phyloP scores from a whole-genome alignment of 306 rosid genomes.

The Quillaja saponaria region DNA sequence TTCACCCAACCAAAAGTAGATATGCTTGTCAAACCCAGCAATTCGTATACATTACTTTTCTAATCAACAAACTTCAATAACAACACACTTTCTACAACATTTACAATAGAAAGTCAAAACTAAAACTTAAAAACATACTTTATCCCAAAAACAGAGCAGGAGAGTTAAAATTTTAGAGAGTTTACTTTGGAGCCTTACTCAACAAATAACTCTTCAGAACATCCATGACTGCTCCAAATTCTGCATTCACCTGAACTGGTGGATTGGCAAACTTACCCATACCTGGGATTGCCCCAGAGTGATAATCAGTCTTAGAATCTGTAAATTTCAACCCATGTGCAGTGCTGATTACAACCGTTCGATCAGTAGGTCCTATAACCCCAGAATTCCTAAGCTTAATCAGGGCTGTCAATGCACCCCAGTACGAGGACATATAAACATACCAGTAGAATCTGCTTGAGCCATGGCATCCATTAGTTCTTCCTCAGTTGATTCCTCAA shows the following conservation, averaged over 20 bases:
- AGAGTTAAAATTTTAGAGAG: not conserved
- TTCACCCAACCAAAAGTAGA: too few species aligned
- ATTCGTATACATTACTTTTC: too few species aligned
- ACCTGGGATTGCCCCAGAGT: conserved; percentile 44
- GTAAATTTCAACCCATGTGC: conserved; percentile 87
- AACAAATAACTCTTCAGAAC: conserved; percentile 44
- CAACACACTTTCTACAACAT: not conserved
- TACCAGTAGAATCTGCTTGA: conserved; percentile 75
- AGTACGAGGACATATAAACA: conserved; percentile 85
- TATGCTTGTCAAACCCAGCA: too few species aligned
- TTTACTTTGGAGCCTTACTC: conserved; percentile 32
- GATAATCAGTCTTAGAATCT: conserved; percentile 55
- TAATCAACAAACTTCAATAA: too few species aligned
- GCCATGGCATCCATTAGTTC: conserved; percentile 88
- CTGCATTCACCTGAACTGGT: conserved; percentile 47
- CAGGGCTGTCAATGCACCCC: conserved; percentile 82
- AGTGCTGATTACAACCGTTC: conserved; percentile 81
- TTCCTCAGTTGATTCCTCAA: conserved; percentile 78
- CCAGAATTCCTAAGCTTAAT: conserved; percentile 66
- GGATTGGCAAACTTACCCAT: conserved; percentile 57
- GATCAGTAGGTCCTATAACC: conserved; percentile 52
- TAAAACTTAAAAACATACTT: not conserved
- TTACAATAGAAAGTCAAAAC: not conserved
- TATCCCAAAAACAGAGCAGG: not conserved
- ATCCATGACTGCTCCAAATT: conserved; percentile 56